Base-by-base conservation (phyloP, 2,329 filamentous ascomycete genomes). In the Cordyceps pruinosa region DNA sequence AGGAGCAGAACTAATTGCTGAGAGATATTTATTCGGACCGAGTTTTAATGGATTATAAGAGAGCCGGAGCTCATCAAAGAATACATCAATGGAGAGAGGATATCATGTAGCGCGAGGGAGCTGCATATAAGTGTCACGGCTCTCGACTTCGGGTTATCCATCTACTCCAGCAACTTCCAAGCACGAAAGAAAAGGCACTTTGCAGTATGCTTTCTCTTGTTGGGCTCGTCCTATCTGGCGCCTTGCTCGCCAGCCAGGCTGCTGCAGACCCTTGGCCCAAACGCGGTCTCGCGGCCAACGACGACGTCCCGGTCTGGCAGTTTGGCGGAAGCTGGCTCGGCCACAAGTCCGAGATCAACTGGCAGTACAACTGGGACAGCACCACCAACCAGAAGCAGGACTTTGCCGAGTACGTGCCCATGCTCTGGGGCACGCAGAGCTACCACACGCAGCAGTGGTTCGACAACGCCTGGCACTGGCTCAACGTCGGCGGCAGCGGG, bases 141-240 rank as follows among this genome's bases (percentile, higher is more conserved):
- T 51, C 48, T 13, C 25, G 21, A 4, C 15, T 7, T 12, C 39
- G 34, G 21, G 21, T 28, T 41, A 12, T 28, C 25, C 34, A 21
- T 23, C n/a, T n/a, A n/a, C n/a, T n/a, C n/a, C n/a, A n/a, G n/a
- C n/a, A n/a, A n/a, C n/a, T n/a, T n/a, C n/a, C n/a, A n/a, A n/a
- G n/a, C n/a, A n/a, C n/a, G n/a, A n/a, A n/a, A n/a, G n/a, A n/a
- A n/a, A n/a, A n/a, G n/a, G n/a, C n/a, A n/a, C n/a, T n/a, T n/a
- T n/a, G n/a, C 80, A 76, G 79, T 26, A 78, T 72, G 45, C 79
- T 75, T 80, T 81, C 83, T 12, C 71, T 68, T 47, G 69, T 65
- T 0, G 79, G 78, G 55, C 82, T 77, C 0, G 72, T 75, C 0
- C 73, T 77, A 75, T 17, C 62, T 57, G 0, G 67, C 56, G 0